These are phyloP conservation scores for Phytopythium oedochilum DNA, from an alignment of 352 stramenopile genomes.

Conservation along the genomic window DNA sequence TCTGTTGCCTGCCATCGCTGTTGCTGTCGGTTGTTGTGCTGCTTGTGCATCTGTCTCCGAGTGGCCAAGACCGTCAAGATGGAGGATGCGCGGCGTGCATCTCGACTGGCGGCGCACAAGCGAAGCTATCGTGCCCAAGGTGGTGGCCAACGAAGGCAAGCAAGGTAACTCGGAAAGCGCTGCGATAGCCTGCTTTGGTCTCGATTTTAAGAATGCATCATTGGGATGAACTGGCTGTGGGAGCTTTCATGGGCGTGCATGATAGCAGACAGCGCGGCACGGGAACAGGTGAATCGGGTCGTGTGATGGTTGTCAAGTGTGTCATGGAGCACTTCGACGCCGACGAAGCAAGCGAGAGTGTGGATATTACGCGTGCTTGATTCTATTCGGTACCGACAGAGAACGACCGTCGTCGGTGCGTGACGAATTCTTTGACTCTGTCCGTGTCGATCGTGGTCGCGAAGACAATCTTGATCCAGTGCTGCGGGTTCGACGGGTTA, in stretches of 20 bases:
- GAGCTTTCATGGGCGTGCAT: not conserved
- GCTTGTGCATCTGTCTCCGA: not conserved
- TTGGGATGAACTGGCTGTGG: conserved; percentile 1
- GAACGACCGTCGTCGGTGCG: not conserved
- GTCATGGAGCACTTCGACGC: not conserved
- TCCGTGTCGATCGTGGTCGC: conserved; percentile 35
- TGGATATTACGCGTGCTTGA: no score
- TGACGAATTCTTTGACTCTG: conserved; percentile 38
- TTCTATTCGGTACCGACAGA: not conserved
- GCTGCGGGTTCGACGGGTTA: conserved; percentile 45
- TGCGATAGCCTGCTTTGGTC: not conserved
- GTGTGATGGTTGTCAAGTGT: not conserved
- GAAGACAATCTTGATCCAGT: conserved; percentile 51
- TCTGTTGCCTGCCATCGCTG: conserved; percentile 1
- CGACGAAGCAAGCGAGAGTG: no score
- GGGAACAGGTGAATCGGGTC: not conserved
- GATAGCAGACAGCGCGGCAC: not conserved
- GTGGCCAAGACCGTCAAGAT: not conserved
- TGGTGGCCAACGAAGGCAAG: not conserved
- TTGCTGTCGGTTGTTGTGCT: conserved; percentile 5
- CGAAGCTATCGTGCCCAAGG: not conserved
- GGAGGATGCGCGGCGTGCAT: not conserved
- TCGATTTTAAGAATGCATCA: conserved; percentile 1
- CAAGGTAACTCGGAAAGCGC: not conserved
- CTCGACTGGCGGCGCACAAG: not conserved